Evolutionary conservation across 306 rosid species (phyloP), one percentile per base, ranked within the genome.

Genomic region (Datisca glomerata): DNA sequence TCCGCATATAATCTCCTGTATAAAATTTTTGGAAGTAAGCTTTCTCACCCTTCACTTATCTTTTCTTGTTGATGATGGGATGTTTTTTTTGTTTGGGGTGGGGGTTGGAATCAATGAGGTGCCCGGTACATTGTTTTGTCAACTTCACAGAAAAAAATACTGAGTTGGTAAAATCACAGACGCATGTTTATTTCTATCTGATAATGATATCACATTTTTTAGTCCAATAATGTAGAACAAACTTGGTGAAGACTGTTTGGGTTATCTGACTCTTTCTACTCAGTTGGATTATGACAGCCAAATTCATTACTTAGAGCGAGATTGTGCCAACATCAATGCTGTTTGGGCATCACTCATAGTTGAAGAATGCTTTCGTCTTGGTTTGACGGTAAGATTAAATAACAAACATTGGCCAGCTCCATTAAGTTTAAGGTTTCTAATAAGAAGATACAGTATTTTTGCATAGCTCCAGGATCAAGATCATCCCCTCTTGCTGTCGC

Each of bases 401-500:
- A 46, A 45, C 22, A 24, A 22, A 40, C 65, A 13, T 42, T 25
- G 16, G 46, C 37, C 47, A 44, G 40, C n/a, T 41, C 34, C 47
- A 11, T 45, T 40, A 24, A 49, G 42, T 43, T 32, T 45, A 52
- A 56, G 24, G 32, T 24, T 41, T 68, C 71, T 80, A 55, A 74
- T 70, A 54, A 49, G 38, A 57, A 64, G 45, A 67, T 74, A 49
- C 61, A 89, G 97, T 89, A 89, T 72, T 83, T 89, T 68, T 89
- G 94, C 70, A 47, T 89, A 65, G 93, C 97, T 45, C 97, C 97
- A 34, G 97, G 97, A 49, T 89, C 97, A 40, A 84, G 97, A 57
- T 89, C 97, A 57, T 79, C 93, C 57, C 97, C 95, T 37, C 97
- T 89, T 63, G 93, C 97, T 61, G 65, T 89, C 63, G 97, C 97